Evolutionary conservation across 441 rosid species (phyloP).

Genomic region (Populus tomentosa): DNA sequence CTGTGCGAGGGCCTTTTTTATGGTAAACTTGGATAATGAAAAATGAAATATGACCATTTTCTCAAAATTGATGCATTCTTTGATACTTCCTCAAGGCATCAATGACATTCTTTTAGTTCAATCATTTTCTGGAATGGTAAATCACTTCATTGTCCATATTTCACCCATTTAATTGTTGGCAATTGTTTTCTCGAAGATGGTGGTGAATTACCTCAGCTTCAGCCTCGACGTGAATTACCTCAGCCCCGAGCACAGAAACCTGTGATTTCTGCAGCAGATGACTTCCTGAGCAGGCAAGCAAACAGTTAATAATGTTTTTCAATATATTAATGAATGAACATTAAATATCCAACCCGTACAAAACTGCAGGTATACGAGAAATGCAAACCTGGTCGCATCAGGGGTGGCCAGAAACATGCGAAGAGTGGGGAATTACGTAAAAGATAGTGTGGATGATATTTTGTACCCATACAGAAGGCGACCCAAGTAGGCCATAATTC

Average conservation of each 20-base stretch:
- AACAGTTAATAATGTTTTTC: neutral
- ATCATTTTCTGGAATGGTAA: neutral
- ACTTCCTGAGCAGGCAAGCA: conserved; percentile 56
- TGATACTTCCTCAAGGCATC: neutral
- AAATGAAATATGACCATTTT: neutral
- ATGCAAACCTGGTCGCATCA: conserved; percentile 64
- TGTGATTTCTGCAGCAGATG: conserved; percentile 35
- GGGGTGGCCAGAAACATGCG: conserved; percentile 69
- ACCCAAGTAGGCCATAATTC: conserved; percentile 45
- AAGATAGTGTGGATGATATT: conserved; percentile 58
- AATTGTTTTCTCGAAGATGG: conserved; percentile 30
- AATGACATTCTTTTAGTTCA: neutral
- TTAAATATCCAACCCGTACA: neutral
- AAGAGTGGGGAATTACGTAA: conserved; percentile 61
- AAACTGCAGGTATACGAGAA: conserved; percentile 63
- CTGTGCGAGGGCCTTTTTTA: neutral
- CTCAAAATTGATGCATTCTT: neutral
- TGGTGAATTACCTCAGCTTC: conserved; percentile 25
- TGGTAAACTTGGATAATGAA: neutral
- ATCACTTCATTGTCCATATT: neutral
- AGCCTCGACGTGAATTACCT: neutral
- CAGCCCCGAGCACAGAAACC: conserved; percentile 35
- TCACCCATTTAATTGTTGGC: neutral
- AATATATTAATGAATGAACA: neutral
- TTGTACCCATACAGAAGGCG: conserved; percentile 54